Evolutionary conservation across 78 protist genomes (phyloP).

Genomic region (Pigoraptor vietnamica): DNA sequence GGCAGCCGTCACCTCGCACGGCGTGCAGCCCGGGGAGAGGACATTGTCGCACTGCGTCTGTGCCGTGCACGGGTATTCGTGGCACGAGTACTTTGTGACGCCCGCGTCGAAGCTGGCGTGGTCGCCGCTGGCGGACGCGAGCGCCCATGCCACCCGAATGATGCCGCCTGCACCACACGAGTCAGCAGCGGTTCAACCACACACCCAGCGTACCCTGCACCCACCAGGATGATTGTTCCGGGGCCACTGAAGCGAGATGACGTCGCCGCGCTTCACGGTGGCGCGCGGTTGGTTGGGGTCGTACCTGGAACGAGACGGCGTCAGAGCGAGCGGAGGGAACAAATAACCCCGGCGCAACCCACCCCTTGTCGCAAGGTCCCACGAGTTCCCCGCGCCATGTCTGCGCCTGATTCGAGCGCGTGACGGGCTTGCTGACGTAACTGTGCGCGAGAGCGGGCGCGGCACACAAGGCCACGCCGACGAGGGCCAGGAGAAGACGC

Average conservation of each 20-base stretch:
- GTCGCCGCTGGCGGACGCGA: neutral
- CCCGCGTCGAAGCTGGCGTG: neutral
- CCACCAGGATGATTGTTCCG: neutral
- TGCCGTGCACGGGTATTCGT: neutral
- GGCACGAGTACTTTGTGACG: neutral
- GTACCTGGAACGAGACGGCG: neutral
- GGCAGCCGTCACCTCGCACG: neutral
- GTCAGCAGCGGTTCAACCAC: no score
- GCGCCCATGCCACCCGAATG: neutral
- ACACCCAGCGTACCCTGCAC: neutral
- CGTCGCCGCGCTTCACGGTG: neutral
- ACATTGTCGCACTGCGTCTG: neutral
- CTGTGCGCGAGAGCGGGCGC: conserved; percentile 4
- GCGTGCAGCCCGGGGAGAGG: neutral
- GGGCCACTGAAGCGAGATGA: neutral
- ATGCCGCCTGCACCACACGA: neutral
- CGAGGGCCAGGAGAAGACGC: no score
- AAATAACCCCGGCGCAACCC: neutral
- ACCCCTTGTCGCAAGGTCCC: neutral
- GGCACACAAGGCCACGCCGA: neutral
- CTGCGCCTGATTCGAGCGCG: neutral
- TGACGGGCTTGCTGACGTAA: conserved; percentile 43
- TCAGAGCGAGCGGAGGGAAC: neutral
- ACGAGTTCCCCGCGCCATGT: neutral
- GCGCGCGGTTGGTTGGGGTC: neutral